Percentiles rank a stretch among this genome's conserved stretches.
These are phyloP conservation scores for Leccinum pellstonianum DNA, from an alignment of 768 basidiomycete species.

Conservation along the genomic window DNA sequence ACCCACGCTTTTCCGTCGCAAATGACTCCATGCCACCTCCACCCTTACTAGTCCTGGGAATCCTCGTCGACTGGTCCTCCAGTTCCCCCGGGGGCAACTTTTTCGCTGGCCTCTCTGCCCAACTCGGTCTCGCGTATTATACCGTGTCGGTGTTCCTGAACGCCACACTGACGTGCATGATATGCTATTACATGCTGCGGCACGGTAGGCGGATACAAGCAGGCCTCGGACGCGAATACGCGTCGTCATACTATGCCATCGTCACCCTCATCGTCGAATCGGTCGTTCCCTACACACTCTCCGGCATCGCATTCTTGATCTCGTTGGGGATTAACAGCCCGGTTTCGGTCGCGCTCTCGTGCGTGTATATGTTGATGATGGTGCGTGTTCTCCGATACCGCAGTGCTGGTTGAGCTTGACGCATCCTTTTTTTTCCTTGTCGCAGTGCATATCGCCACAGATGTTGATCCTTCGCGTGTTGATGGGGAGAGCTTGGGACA, in stretches of 20 bases:
- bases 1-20: background rate
- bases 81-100: conserved; percentile 20
- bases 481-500: conserved; percentile 12
- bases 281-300: conserved; percentile 25
- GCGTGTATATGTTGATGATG: conserved; percentile 22
- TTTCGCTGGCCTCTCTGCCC: conserved; percentile 10
- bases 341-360: conserved; percentile 10
- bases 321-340: conserved; percentile 17
- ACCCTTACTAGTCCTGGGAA: conserved; percentile 16
- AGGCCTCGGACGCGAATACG: conserved; percentile 17
- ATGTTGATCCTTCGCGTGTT: conserved; percentile 27
- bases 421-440: background rate
- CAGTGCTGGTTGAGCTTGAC: background rate
- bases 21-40: background rate
- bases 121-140: conserved; percentile 22
- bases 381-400: conserved; percentile 3
- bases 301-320: conserved; percentile 25
- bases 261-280: conserved; percentile 22
- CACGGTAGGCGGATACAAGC: conserved; percentile 8
- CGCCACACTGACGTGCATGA: conserved; percentile 19
- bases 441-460: conserved; percentile 29
- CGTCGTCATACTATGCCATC: conserved; percentile 16
- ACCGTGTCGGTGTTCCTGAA: conserved; percentile 17
- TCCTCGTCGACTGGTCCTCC: conserved; percentile 8
- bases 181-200: conserved; percentile 20